phyloP scores from a whole-genome alignment of 768 basidiomycete species.

The Clitopilus hobsonii region DNA sequence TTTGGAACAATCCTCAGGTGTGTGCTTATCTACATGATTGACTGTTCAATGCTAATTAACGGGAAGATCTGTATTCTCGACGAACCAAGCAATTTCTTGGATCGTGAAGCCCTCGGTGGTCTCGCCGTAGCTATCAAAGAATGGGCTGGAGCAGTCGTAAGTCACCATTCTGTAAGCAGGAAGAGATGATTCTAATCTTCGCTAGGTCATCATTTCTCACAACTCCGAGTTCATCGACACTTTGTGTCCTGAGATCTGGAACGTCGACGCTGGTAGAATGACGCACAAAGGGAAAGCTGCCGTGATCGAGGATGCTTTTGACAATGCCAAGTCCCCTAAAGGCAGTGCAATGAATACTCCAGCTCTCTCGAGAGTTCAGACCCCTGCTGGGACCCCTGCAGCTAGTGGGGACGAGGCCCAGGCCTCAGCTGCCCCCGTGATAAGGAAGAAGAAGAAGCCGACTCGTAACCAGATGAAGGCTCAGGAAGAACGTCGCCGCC shows the following conservation, averaged over 20 bases:
- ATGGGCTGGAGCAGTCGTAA: slow-evolving; percentile 88
- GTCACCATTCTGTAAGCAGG: slow-evolving; percentile 13
- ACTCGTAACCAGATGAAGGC: slow-evolving; percentile 90
- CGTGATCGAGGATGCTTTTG: slow-evolving; percentile 80
- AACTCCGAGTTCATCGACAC: slow-evolving; percentile 85
- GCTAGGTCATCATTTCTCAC: slow-evolving; percentile 91
- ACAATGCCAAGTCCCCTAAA: slow-evolving; percentile 62
- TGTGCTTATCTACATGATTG: slow-evolving; percentile 9
- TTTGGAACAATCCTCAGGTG: slow-evolving; percentile 95
- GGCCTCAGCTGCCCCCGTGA: slow-evolving; percentile 25
- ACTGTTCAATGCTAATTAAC: not conserved
- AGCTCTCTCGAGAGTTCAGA: slow-evolving; percentile 62
- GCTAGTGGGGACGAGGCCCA: slow-evolving; percentile 72
- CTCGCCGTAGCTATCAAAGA: slow-evolving; percentile 92
- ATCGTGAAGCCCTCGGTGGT: slow-evolving; percentile 92
- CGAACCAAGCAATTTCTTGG: slow-evolving; percentile 96
- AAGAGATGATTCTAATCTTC: not conserved
- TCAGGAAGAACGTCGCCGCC: slow-evolving; percentile 77
- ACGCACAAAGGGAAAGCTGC: slow-evolving; percentile 86
- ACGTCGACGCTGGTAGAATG: slow-evolving; percentile 81
- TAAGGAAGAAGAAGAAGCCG: slow-evolving; percentile 85
- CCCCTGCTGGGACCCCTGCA: slow-evolving; percentile 62
- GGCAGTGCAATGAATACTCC: slow-evolving; percentile 74
- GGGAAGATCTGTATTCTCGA: slow-evolving; percentile 70
- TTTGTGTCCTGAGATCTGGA: slow-evolving; percentile 93